Evolutionary conservation across 768 basidiomycete genomes (phyloP), one percentile per base, ranked within the genome.

Genomic region (Panaeolus cyanescens): DNA sequence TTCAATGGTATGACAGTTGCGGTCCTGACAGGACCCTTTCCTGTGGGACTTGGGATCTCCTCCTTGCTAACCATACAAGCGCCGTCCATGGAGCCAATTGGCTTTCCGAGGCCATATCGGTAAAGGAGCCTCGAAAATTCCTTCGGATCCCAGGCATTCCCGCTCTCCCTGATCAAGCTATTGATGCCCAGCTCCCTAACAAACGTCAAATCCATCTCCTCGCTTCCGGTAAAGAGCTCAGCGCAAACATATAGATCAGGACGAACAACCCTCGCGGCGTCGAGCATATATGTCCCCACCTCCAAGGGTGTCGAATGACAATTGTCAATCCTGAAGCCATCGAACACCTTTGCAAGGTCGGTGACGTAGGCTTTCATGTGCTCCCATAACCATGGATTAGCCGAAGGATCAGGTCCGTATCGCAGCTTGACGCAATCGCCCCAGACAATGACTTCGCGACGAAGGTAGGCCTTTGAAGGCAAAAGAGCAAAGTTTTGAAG

Each of bases 311-410:
- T 99, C 3, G 96, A 99, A 75, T 99, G 96, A 64, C 95, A 97
- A 71, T 99, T 99, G 76, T 99, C 97, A 67, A 99, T 90, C 30
- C 97, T 87, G 84, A 99, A 99, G 9, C 97, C 97, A 62, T 98
- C 91, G 71, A 98, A 99, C 7, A 85, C 83, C 36, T 76, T 77
- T 0, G 96, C 97, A 28, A 99, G 88, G 8, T 82, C 81, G 54
- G 81, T 83, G 59, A 95, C 92, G 67, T 99, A 99, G 57, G 80
- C 77, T 10, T 83, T 89, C 87, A 99, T 98, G 75, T 95, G 89
- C 32, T 84, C 72, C 97, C 97, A 99, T 40, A 99, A 79, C 93
- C 93, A 98, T 0, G 95, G 95, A 72, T 96, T 97, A 64, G 89
- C 89, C 0, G 83, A 77, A 2, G 91, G 90, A 6, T 82, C 83